Base-by-base conservation (phyloP, 2,329 filamentous ascomycete species). In the Emmonsiellopsis sp. region DNA sequence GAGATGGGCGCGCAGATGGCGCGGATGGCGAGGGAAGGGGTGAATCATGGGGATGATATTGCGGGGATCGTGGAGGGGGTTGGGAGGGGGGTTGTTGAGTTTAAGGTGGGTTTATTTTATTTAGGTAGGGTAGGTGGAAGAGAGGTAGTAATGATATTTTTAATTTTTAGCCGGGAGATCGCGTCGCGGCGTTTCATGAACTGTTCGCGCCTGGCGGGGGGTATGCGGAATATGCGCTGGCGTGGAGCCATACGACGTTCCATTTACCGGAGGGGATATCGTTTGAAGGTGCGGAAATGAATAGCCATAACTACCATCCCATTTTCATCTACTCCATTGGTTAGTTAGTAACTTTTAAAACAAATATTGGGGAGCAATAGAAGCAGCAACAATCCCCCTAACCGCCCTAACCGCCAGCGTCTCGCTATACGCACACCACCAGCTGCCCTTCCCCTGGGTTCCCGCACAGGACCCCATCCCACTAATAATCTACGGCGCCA, bases 141-240 rank as follows among this genome's bases (percentile, higher is more conserved):
- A 10, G 13, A 31, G 20, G 4, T 46, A 26, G 8, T 13, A 32
- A 7, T 46, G 20, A 31, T 32, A n/a, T 31, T 15, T 9, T 20
- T 7, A 16, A 44, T 4, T 42, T 7, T 70, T 71, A 74, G 59
- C 66, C 70, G 2, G 80, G 80, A 15, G 79, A 83, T 58, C 72
- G 78, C 5, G 80, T 83, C 1, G 77, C 67, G 0, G 69, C 68
- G 0, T 70, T 73, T 56, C 72, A 75, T 48, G 65, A 78, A 60
- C 81, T 81, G 74, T 60, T 68, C 48, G 68, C 68, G 1, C 69
- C 74, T 0, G 67, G 71, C n/a, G 80, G 80, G 2, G 73, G 70
- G 34, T 83, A 75, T 57, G 80, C 78, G 1, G 79, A 83, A 56
- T 83, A 82, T 60, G 78, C 78, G 0, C 62, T 82, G 5, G 74